A percentile compares a stretch with the other conserved stretches of the same genome.
phyloP scores from a whole-genome alignment of 441 rosid species.

The Oxalis stricta region DNA sequence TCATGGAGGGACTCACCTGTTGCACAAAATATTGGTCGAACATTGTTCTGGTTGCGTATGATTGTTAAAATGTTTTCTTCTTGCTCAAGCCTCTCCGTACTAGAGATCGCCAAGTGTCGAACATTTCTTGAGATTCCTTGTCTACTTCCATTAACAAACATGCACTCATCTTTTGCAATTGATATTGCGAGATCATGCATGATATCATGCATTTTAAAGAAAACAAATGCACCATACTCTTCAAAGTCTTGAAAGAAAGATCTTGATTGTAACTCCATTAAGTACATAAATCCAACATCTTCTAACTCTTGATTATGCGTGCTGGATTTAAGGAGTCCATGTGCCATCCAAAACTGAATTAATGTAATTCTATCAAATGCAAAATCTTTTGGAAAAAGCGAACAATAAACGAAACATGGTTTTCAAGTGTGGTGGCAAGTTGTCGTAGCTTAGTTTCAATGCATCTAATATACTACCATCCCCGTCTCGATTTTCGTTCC shows the following conservation, averaged over 20 bases:
- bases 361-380: background rate
- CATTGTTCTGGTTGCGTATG: background rate
- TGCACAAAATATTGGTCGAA: too few species aligned
- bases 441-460: conserved; percentile 13
- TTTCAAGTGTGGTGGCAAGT: background rate
- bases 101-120: conserved; percentile 6
- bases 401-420: conserved; percentile 3
- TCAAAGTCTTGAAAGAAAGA: conserved; percentile 7
- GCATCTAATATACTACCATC: background rate
- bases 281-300: background rate
- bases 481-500: background rate
- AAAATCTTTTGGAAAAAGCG: conserved; percentile 8
- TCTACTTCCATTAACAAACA: background rate
- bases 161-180: background rate
- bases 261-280: conserved; percentile 2
- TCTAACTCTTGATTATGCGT: background rate
- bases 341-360: conserved; percentile 9
- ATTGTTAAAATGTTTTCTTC: background rate
- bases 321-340: background rate
- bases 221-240: fast-evolving
- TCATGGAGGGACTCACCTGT: too few species aligned
- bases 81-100: background rate
- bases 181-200: conserved; percentile 12
- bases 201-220: conserved; percentile 14
- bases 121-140: background rate